Evolutionary conservation across 306 rosid species (phyloP), one percentile per base, ranked within the genome.

Genomic region (Aeschynomene evenia): DNA sequence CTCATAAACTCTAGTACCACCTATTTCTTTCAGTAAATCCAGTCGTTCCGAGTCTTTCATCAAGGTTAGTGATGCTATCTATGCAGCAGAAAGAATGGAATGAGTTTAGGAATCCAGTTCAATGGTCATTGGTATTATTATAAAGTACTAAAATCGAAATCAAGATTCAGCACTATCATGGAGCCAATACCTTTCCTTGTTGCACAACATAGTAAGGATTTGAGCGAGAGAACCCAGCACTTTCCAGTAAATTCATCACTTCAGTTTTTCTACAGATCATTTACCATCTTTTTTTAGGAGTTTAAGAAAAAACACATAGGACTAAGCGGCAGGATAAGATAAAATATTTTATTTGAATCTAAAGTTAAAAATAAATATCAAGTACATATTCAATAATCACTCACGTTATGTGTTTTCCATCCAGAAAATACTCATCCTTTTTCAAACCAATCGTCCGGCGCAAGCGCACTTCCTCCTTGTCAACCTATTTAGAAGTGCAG

Each of bases 151-250:
- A 64, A 74, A 13, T 49, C 59, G 53, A 81, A 76, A 73, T 37
- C 26, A 70, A 68, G 51, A 63, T 36, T 28, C 57, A 67, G 58
- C 43, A 66, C 66, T 56, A 45, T 39, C 59, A 21, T 14, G 72
- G 33, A 37, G 31, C 36, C 48, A 52, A 36, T 84, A 94, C 99
- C 95, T 94, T 91, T 72, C 99, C 99, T 87, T 94, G 99, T 70
- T 94, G 99, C 70, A 94, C 99, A 76, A 94, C 95, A 81, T 94
- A 94, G 83, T 94, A 94, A 76, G 99, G 99, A 81, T 94, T 94
- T 77, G 99, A 94, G 66, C 95, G 96, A 76, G 99, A 94, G 83
- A 94, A 94, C 72, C 99, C 99, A 71, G 97, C 99, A 86, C 99
- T 94, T 85, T 94, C 99, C 78, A 94, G 76, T 77, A 94, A 88